Evolutionary conservation across 345 rosid species (phyloP).

Genomic region (Populus ilicifolia): DNA sequence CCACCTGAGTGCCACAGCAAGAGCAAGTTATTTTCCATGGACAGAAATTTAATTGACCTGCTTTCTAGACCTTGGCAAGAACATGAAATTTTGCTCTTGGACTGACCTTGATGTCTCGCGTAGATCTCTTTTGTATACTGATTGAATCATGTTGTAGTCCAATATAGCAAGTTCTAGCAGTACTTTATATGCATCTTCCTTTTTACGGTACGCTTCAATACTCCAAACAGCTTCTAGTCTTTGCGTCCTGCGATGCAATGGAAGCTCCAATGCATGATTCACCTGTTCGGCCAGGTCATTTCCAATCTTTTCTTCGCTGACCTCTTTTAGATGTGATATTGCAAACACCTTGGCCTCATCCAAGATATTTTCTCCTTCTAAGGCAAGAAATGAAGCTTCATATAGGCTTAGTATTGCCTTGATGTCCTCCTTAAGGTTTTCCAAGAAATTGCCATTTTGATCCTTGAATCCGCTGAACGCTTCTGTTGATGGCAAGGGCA

Average conservation of each 20-base stretch:
- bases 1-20: constrained; percentile 14
- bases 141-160: constrained; percentile 23
- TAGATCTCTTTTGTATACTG: constrained; percentile 17
- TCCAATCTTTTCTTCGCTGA: neutral
- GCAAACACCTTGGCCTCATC: neutral
- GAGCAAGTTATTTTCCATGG: neutral
- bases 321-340: neutral
- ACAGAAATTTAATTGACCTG: neutral
- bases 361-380: constrained; percentile 1
- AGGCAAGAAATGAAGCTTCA: constrained; percentile 22
- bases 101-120: constrained; percentile 12
- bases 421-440: constrained; percentile 1
- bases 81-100: neutral
- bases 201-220: constrained; percentile 9
- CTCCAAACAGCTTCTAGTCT: constrained; percentile 21
- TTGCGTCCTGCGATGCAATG: constrained; percentile 9
- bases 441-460: constrained; percentile 18
- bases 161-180: constrained; percentile 22
- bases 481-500: neutral
- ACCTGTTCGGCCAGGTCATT: neutral
- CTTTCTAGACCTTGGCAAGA: neutral
- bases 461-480: constrained; percentile 24
- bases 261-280: constrained; percentile 19
- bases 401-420: constrained; percentile 25
- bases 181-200: neutral